Evolutionary conservation across 306 rosid genomes (phyloP).

Genomic region (Arachis stenosperma): DNA sequence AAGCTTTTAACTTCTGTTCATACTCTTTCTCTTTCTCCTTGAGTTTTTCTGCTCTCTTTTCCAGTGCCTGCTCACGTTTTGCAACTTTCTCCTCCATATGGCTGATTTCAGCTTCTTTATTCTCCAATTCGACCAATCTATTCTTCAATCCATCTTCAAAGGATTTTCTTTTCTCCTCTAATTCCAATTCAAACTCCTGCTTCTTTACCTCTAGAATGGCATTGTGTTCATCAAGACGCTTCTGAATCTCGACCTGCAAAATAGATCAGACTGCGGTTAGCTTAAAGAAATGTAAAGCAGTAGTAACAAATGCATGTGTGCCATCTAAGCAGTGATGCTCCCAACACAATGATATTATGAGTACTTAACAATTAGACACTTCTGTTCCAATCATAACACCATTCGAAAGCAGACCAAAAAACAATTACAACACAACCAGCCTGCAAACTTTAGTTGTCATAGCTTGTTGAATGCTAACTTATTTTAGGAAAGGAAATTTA

Average conservation of each 20-base stretch:
- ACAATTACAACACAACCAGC: too few relatives aligned
- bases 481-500: not conserved
- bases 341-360: not conserved
- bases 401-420: conserved; percentile 23
- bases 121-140: conserved; percentile 73
- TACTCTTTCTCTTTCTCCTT: conserved; percentile 88
- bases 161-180: conserved; percentile 74
- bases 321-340: conserved; percentile 3
- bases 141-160: conserved; percentile 73
- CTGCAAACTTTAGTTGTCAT: too few relatives aligned
- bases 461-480: too few relatives aligned
- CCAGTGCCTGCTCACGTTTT: conserved; percentile 85
- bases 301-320: not conserved
- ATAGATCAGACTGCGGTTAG: conserved; percentile 19
- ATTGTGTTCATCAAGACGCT: conserved; percentile 80
- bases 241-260: conserved; percentile 81
- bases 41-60: conserved; percentile 78
- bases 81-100: conserved; percentile 86
- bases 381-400: not conserved
- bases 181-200: conserved; percentile 76
- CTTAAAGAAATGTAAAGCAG: not conserved
- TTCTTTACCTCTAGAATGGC: conserved; percentile 67
- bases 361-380: not conserved
- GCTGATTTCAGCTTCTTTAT: conserved; percentile 80
- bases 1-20: conserved; percentile 70